Evolutionary conservation across 2,329 filamentous ascomycete genomes (phyloP).

Genomic region (Proliferodiscus dingleyae): DNA sequence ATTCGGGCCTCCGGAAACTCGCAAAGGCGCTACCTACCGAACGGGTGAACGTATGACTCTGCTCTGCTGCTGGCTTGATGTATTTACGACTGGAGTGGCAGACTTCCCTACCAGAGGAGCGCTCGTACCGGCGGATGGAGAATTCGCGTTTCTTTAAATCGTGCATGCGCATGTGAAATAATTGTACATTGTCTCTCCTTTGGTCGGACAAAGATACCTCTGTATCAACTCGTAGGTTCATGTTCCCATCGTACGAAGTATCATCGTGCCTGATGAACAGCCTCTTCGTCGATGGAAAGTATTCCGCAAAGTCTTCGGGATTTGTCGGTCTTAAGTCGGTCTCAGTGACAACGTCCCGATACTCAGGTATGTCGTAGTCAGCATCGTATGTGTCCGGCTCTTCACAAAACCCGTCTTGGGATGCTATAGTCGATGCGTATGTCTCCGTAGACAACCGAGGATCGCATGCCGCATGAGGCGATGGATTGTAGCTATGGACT

Average conservation of each 20-base stretch:
- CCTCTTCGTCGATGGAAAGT: slow-evolving; percentile 81
- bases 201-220: slow-evolving; percentile 46
- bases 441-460: slow-evolving; percentile 53
- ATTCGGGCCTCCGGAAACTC: slow-evolving; percentile 43
- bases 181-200: slow-evolving; percentile 61
- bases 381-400: slow-evolving; percentile 38
- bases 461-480: slow-evolving; percentile 23
- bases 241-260: slow-evolving; percentile 84
- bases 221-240: slow-evolving; percentile 90
- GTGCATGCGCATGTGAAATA: slow-evolving; percentile 95
- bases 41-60: slow-evolving; percentile 37
- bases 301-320: slow-evolving; percentile 72
- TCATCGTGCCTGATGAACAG: slow-evolving; percentile 87
- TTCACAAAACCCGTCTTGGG: slow-evolving; percentile 49
- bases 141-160: slow-evolving; percentile 83
- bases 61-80: slow-evolving; percentile 46
- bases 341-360: slow-evolving; percentile 53
- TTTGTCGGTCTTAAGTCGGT: slow-evolving; percentile 69
- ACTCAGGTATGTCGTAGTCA: slow-evolving; percentile 33
- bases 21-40: slow-evolving; percentile 54
- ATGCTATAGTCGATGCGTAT: slow-evolving; percentile 69
- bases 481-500: slow-evolving; percentile 32
- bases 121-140: slow-evolving; percentile 84
- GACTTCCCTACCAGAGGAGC: slow-evolving; percentile 88
- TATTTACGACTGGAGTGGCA: slow-evolving; percentile 77